Base-by-base conservation (phyloP, 2,329 filamentous ascomycete genomes). In the Colletotrichum theobromicola region DNA sequence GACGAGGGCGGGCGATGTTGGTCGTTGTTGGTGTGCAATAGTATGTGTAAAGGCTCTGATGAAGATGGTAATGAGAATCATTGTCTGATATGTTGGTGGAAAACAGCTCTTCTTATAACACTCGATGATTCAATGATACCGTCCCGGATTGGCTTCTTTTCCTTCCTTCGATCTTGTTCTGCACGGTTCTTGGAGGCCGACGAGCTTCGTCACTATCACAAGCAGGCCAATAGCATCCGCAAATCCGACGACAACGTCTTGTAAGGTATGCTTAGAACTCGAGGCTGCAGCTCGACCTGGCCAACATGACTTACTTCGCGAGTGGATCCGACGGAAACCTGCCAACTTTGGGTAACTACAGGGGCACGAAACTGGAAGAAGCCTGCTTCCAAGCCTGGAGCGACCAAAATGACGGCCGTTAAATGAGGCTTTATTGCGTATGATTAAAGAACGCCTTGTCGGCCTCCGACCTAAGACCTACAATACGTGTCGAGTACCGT, bases 251-350 rank as follows among this genome's bases (percentile, higher is more conserved):
- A 21, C 12, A 4, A 5, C n/a, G n/a, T 1, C n/a, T 21, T n/a
- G 9, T n/a, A 2, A 7, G 16, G 35, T 46, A 50, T 50, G 42
- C 2, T 50, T 50, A n/a, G 1, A 50, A 13, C n/a, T 21, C 4
- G n/a, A 50, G n/a, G 42, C n/a, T n/a, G n/a, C 7, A 4, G 10
- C 6, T 6, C 1, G n/a, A 2, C 6, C n/a, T 13, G 12, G 1
- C 42, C 42, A 13, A 13, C 42, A 50, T 1, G 10, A 50, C 12
- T 13, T 2, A 13, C 4, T 0, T 21, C 42, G n/a, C 2, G 42
- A 21, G 42, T 21, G 42, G 42, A 7, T 21, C 42, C 42, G 0
- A 0, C 3, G 7, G 0, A 4, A 21, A 10, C 42, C n/a, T 15
- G 0, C 42, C n/a, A 50, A 2, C n/a, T 50, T 4, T n/a, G n/a